phyloP scores from a whole-genome alignment of 108 stramenopile genomes.

The Seminavis robusta region DNA sequence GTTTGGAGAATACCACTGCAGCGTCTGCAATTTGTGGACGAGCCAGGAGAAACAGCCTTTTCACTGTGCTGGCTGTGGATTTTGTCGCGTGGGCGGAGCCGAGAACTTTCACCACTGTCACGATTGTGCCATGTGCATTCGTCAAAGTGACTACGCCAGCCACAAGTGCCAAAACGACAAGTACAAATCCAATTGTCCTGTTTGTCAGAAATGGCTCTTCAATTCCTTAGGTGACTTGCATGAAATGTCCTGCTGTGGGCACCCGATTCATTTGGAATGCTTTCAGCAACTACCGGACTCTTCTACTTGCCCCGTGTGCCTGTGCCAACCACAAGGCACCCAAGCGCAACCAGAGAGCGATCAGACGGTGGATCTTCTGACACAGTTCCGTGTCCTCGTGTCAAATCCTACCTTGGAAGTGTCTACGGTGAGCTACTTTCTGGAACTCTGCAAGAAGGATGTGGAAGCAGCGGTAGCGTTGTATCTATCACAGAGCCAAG shows the following conservation, averaged over 20 bases:
- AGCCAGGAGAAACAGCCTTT: conserved; percentile 73
- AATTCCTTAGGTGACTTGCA: conserved; percentile 61
- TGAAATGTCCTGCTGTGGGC: conserved; percentile 86
- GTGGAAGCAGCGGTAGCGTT: too few relatives aligned
- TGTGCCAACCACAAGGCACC: too few relatives aligned
- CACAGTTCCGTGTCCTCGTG: too few relatives aligned
- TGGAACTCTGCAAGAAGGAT: too few relatives aligned
- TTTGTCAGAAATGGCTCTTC: conserved; percentile 84
- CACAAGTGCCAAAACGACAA: conserved; percentile 86
- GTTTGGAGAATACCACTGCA: conserved; percentile 86
- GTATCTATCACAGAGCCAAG: too few relatives aligned
- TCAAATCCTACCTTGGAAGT: too few relatives aligned
- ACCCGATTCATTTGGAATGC: conserved; percentile 82
- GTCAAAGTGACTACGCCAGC: conserved; percentile 50
- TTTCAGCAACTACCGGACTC: conserved; percentile 71
- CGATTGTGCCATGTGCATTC: conserved; percentile 89
- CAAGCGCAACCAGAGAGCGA: too few relatives aligned
- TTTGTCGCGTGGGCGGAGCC: conserved; percentile 86
- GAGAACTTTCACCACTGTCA: conserved; percentile 85
- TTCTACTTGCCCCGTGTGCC: conserved; percentile 36
- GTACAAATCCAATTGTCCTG: conserved; percentile 85
- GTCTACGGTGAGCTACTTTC: too few relatives aligned
- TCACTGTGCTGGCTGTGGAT: conserved; percentile 82
- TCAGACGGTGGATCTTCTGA: too few relatives aligned
- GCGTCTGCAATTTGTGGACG: conserved; percentile 87